Conservation (phyloP, 2,329 filamentous ascomycete genomes). For the Apiospora sp. region DNA sequence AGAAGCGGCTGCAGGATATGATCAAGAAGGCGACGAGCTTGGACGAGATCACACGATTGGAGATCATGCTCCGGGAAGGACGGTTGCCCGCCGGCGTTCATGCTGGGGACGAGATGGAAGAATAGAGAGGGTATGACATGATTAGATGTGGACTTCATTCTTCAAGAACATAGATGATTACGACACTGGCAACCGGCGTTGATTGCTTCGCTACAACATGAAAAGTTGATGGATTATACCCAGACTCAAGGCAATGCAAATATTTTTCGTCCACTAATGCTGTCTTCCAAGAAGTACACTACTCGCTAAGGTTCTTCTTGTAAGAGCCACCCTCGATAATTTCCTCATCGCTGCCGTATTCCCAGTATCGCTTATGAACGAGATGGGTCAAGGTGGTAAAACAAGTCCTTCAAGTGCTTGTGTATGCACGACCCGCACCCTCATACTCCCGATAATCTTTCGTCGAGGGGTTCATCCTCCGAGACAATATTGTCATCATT, state of each 20-base stretch:
- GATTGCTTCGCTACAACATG: conserved; percentile 27
- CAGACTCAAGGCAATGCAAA: conserved; percentile 35
- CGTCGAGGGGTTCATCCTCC: no score
- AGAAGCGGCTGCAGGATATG: conserved; percentile 82
- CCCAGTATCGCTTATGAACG: background rate
- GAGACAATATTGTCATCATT: background rate
- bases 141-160: conserved; percentile 2
- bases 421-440: background rate
- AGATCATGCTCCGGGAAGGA: conserved; percentile 92
- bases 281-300: background rate
- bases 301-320: background rate
- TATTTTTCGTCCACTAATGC: conserved; percentile 9
- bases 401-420: background rate
- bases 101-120: conserved; percentile 65
- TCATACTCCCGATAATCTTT: background rate
- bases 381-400: background rate
- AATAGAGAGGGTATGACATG: conserved; percentile 30
- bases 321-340: background rate
- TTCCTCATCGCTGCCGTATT: background rate
- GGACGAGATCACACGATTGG: conserved; percentile 87
- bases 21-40: conserved; percentile 89
- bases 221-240: conserved; percentile 37
- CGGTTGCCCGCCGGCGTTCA: conserved; percentile 77
- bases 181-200: conserved; percentile 24
- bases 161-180: conserved; percentile 13